These are phyloP conservation scores for Bruguiera sexangula DNA, from an alignment of 345 rosid genomes.

Conservation along the genomic window DNA sequence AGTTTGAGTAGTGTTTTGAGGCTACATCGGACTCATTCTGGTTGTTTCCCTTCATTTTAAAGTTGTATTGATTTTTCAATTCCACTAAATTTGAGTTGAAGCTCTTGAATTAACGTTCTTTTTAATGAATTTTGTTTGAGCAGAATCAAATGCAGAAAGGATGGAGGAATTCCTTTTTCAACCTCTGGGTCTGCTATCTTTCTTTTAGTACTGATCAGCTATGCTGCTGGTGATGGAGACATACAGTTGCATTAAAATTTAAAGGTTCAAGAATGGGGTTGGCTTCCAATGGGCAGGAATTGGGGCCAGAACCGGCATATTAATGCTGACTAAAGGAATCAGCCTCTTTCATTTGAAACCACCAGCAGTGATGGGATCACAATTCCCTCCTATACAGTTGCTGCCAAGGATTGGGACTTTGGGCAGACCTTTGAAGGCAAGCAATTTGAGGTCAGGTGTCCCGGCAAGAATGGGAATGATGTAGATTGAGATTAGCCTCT, in stretches of 20 bases:
- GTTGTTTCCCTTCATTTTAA: no score
- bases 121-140: background rate
- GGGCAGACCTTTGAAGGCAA: constrained; percentile 93
- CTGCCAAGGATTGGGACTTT: constrained; percentile 76
- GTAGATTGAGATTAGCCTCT: constrained; percentile 2
- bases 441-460: constrained; percentile 56
- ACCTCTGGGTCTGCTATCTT: constrained; percentile 65
- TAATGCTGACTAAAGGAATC: constrained; percentile 74
- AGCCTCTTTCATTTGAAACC: constrained; percentile 88
- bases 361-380: constrained; percentile 60
- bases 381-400: constrained; percentile 69
- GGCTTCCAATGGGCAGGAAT: constrained; percentile 96
- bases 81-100: background rate
- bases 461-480: constrained; percentile 1
- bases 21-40: no score
- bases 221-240: constrained; percentile 93
- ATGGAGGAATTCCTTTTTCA: constrained; percentile 76
- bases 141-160: constrained; percentile 90
- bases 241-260: constrained; percentile 61
- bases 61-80: no score
- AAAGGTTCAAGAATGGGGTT: constrained; percentile 85
- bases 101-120: background rate
- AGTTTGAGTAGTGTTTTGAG: no score
- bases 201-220: constrained; percentile 72
- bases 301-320: constrained; percentile 99